Conservation (phyloP, 2,329 filamentous ascomycete species). For the Stagonosporopsis tanaceti region DNA sequence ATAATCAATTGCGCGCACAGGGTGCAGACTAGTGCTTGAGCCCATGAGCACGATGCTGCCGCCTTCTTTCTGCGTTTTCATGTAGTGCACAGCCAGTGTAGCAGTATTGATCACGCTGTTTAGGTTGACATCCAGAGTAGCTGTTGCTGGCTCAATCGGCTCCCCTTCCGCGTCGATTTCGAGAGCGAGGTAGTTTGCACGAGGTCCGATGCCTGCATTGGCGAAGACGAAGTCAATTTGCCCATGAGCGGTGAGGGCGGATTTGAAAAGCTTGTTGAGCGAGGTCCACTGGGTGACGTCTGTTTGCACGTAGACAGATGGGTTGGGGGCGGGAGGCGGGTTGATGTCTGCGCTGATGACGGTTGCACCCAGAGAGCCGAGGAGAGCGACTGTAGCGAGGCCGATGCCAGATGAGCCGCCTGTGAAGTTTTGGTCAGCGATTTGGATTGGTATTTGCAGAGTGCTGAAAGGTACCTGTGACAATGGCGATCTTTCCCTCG, state of each 20-base stretch:
- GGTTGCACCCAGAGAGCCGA: constrained; percentile 61
- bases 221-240: constrained; percentile 59
- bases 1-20: constrained; percentile 62
- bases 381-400: constrained; percentile 60
- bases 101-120: constrained; percentile 60
- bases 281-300: constrained; percentile 62
- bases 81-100: constrained; percentile 59
- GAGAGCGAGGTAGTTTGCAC: constrained; percentile 56
- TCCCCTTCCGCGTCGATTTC: constrained; percentile 61
- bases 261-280: constrained; percentile 61
- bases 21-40: constrained; percentile 61
- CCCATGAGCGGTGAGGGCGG: constrained; percentile 53
- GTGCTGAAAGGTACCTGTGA: constrained; percentile 24
- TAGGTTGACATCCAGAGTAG: constrained; percentile 60
- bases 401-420: constrained; percentile 68
- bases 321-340: constrained; percentile 35
- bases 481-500: constrained; percentile 32
- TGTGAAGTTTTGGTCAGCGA: constrained; percentile 23
- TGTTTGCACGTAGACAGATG: constrained; percentile 37
- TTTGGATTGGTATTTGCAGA: neutral
- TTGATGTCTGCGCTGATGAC: constrained; percentile 65
- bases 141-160: constrained; percentile 54
- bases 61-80: constrained; percentile 58
- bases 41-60: constrained; percentile 64
- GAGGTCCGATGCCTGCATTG: constrained; percentile 64